Conservation (phyloP, 345 rosid species). For the Eucalyptus camaldulensis region DNA sequence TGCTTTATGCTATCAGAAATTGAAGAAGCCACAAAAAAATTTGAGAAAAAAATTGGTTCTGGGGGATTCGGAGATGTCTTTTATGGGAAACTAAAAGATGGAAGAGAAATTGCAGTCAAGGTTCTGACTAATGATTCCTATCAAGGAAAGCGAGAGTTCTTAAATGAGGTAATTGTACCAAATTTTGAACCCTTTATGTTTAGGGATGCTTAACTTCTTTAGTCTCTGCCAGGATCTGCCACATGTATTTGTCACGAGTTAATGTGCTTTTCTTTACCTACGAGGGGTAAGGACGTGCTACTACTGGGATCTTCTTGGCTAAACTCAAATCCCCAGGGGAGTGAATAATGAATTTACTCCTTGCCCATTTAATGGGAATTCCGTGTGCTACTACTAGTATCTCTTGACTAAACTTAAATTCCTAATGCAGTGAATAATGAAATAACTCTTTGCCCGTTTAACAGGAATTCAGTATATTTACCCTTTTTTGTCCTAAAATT, state of each 20-base stretch:
- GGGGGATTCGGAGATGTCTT: conserved; percentile 96
- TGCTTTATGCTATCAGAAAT: conserved; percentile 73
- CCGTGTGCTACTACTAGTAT: too few relatives aligned
- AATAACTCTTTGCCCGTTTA: background rate
- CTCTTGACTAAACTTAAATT: background rate
- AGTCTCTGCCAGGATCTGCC: background rate
- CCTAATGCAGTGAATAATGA: background rate
- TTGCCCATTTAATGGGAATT: background rate
- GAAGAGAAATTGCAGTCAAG: conserved; percentile 93
- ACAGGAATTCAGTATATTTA: background rate
- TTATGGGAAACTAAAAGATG: conserved; percentile 78
- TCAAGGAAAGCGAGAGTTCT: conserved; percentile 90
- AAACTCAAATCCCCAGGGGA: background rate
- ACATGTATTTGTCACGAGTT: background rate
- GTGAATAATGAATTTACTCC: background rate
- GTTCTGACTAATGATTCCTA: conserved; percentile 62
- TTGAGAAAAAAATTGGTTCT: conserved; percentile 86
- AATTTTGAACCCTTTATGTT: background rate
- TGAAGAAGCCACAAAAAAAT: conserved; percentile 57
- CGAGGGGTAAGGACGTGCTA: background rate
- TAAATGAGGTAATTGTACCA: conserved; percentile 60
- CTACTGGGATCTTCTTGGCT: background rate
- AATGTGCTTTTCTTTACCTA: background rate
- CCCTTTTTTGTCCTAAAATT: background rate
- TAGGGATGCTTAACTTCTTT: background rate